Conservation (phyloP, 331 rosid genomes). For the Pyracantha coccinea region DNA sequence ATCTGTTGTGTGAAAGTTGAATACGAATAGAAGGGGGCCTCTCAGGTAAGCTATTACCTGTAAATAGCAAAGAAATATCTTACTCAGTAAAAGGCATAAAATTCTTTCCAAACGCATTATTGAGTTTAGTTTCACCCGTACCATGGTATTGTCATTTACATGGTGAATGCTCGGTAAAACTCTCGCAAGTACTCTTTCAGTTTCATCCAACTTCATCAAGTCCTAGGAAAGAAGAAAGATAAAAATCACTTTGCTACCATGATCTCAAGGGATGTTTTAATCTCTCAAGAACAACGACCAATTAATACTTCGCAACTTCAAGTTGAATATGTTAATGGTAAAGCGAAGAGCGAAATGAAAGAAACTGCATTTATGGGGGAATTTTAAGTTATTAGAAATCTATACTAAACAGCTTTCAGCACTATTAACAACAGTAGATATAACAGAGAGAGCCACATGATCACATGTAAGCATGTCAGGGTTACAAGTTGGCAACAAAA, state of each 20-base stretch:
- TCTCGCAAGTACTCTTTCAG: constrained; percentile 57
- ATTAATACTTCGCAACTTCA: constrained; percentile 3
- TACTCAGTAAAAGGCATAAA: not conserved
- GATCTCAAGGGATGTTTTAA: constrained; percentile 1
- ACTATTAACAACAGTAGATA: not conserved
- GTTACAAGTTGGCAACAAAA: not conserved
- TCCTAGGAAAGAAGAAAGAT: constrained; percentile 39
- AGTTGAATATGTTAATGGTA: not conserved
- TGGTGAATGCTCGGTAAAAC: constrained; percentile 61
- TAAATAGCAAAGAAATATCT: constrained; percentile 9
- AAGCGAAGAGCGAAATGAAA: constrained; percentile 3
- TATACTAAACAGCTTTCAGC: not conserved
- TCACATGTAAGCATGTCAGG: constrained; percentile 2
- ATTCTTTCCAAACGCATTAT: not conserved
- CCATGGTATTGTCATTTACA: constrained; percentile 68
- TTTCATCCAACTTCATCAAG: constrained; percentile 83
- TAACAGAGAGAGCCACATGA: not conserved
- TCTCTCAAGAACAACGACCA: constrained; percentile 2
- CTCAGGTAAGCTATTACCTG: constrained; percentile 87
- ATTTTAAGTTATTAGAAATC: not conserved
- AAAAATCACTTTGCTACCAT: not conserved
- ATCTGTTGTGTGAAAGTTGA: constrained; percentile 85
- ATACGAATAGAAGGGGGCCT: constrained; percentile 81
- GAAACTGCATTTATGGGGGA: constrained; percentile 6
- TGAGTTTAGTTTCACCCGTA: constrained; percentile 17